Base-by-base conservation (phyloP, 805 yeast species). In the Pichia rugopelliculosa region DNA sequence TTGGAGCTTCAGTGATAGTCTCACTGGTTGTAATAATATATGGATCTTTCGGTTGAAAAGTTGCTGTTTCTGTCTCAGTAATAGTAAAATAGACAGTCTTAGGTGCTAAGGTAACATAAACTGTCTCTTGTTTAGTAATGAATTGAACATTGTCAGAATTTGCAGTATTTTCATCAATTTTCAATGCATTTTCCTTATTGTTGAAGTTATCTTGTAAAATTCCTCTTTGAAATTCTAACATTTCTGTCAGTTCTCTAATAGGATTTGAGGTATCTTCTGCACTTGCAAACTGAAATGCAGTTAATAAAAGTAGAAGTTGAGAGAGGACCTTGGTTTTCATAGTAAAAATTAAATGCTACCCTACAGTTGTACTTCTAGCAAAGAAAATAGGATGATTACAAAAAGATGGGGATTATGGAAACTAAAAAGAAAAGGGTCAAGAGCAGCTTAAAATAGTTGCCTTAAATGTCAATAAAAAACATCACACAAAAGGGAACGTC, bases 51-150 rank as follows among this genome's bases (percentile, higher is more conserved):
- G 24, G 15, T 15, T 17, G 4, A 10, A 2, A 9, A 17, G 41
- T 39, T 17, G 27, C 21, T 17, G n/a, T 34, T 33, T n/a, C 33
- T 23, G 64, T 59, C 36, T 51, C 49, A 1, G 65, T 61, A 36
- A 59, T 56, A 0, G 65, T 60, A 22, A 59, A 50, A 42, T 39
- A 55, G 30, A 61, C 54, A 1, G 64, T 60, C 1, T 52, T 42
- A 27, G 62, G 60, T 5, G 52, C 54, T 15, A 57, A 39, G 2
- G 66, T 60, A 23, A 59, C 52, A 52, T 58, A 60, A 13, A 62
- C 39, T 1, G 45, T 48, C n/a, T 48, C 41, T 24, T 48, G 47
- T n/a, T 27, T 7, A 2, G 44, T 48, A 22, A 44, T 30, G 20
- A 36, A 9, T 13, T 39, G 10, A 12, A 40, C 24, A 15, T 43